A percentile compares a stretch with the other conserved stretches of the same genome.
Conservation (phyloP, 2,329 filamentous ascomycete species). For the Alternaria angustiovoidea region DNA sequence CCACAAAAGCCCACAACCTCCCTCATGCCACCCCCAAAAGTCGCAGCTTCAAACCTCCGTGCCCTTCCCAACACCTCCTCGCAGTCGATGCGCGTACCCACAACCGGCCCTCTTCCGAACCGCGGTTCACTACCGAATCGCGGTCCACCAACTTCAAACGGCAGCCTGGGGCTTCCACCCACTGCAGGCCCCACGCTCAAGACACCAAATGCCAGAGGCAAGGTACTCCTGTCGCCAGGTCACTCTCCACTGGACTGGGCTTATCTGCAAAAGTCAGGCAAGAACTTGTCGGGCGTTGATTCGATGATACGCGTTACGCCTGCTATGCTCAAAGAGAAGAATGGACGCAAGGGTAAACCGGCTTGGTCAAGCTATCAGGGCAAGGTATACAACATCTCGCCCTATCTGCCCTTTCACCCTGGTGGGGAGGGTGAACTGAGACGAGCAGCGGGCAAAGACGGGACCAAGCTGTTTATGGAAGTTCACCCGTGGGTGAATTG, state of each 20-base stretch:
- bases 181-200: constrained; percentile 42
- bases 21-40: constrained; percentile 48
- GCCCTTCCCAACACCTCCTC: constrained; percentile 36
- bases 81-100: constrained; percentile 51
- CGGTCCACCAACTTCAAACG: constrained; percentile 52
- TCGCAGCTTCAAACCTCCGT: constrained; percentile 49
- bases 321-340: constrained; percentile 77
- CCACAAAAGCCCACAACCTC: constrained; percentile 40
- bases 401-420: constrained; percentile 89
- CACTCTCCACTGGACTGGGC: constrained; percentile 98
- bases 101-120: constrained; percentile 59
- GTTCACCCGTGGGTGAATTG: constrained; percentile 74
- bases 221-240: constrained; percentile 85
- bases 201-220: constrained; percentile 59
- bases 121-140: constrained; percentile 53
- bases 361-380: constrained; percentile 92
- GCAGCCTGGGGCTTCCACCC: constrained; percentile 48
- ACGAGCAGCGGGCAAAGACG: constrained; percentile 79
- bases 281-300: constrained; percentile 58
- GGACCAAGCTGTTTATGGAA: constrained; percentile 68
- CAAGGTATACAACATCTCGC: constrained; percentile 91
- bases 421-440: constrained; percentile 83
- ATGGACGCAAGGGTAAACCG: constrained; percentile 82
- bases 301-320: constrained; percentile 78
- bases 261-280: constrained; percentile 75